A percentile compares a stretch with the other conserved stretches of the same genome.
Conservation (phyloP, 805 yeast species). For the Candida morakotiae region DNA sequence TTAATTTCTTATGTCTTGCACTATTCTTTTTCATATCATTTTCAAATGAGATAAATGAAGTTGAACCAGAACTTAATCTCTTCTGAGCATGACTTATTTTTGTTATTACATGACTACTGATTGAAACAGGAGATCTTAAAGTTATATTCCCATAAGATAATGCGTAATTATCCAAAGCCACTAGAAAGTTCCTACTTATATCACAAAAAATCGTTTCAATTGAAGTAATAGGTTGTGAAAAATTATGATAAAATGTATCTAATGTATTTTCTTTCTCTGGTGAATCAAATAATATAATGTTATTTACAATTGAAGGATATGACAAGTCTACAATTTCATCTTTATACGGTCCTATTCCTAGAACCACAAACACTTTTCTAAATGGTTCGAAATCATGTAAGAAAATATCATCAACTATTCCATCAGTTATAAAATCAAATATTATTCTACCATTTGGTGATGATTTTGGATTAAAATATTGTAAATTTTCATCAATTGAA, state of each 20-base stretch:
- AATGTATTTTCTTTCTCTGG: conserved; percentile 20
- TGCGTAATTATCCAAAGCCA: conserved; percentile 62
- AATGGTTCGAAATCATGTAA: conserved; percentile 89
- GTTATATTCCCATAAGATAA: conserved; percentile 76
- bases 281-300: conserved; percentile 50
- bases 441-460: conserved; percentile 75
- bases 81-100: conserved; percentile 40
- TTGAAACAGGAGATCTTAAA: conserved; percentile 73
- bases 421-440: conserved; percentile 48
- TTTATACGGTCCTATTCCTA: conserved; percentile 39
- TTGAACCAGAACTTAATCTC: conserved; percentile 37
- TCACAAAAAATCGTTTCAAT: conserved; percentile 71
- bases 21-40: conserved; percentile 25
- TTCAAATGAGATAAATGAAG: conserved; percentile 29
- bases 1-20: conserved; percentile 72
- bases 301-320: conserved; percentile 49
- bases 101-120: conserved; percentile 44
- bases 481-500: conserved; percentile 48
- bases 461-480: conserved; percentile 74
- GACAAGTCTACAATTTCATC: conserved; percentile 27
- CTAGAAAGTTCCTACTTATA: conserved; percentile 59
- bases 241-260: conserved; percentile 20
- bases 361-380: conserved; percentile 66
- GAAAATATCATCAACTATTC: conserved; percentile 56
- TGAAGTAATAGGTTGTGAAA: conserved; percentile 22